Evolutionary conservation across 371 early-diverging fungal species (phyloP).

Genomic region (Actinomucor elegans): DNA sequence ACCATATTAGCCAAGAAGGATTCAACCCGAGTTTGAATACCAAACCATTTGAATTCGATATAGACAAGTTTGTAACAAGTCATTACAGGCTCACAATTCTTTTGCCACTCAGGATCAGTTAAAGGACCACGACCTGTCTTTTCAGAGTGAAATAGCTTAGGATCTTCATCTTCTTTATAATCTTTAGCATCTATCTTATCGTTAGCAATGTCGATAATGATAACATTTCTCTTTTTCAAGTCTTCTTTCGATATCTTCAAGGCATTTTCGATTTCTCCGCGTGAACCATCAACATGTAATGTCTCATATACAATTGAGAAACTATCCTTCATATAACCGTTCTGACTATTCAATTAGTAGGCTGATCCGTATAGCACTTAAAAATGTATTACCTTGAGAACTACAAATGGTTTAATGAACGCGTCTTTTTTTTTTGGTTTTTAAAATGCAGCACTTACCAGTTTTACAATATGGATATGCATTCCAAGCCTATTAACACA

Average conservation of each 20-base stretch:
- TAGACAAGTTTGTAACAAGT: conserved; percentile 76
- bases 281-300: conserved; percentile 65
- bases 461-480: conserved; percentile 82
- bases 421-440: neutral
- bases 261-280: conserved; percentile 70
- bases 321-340: conserved; percentile 69
- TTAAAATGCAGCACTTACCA: conserved; percentile 38
- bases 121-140: conserved; percentile 74
- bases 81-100: conserved; percentile 68
- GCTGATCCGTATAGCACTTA: neutral
- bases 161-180: conserved; percentile 65
- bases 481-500: conserved; percentile 71
- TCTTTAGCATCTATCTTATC: conserved; percentile 49
- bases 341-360: conserved; percentile 22
- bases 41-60: conserved; percentile 73
- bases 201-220: conserved; percentile 62
- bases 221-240: conserved; percentile 59
- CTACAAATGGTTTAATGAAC: neutral
- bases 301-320: conserved; percentile 79
- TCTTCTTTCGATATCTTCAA: conserved; percentile 34
- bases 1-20: conserved; percentile 43
- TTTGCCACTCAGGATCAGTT: conserved; percentile 29
- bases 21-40: conserved; percentile 62
- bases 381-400: conserved; percentile 16
- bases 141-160: conserved; percentile 55